phyloP scores from a whole-genome alignment of 2,329 filamentous ascomycete species.

The Drechmeria coniospora region DNA sequence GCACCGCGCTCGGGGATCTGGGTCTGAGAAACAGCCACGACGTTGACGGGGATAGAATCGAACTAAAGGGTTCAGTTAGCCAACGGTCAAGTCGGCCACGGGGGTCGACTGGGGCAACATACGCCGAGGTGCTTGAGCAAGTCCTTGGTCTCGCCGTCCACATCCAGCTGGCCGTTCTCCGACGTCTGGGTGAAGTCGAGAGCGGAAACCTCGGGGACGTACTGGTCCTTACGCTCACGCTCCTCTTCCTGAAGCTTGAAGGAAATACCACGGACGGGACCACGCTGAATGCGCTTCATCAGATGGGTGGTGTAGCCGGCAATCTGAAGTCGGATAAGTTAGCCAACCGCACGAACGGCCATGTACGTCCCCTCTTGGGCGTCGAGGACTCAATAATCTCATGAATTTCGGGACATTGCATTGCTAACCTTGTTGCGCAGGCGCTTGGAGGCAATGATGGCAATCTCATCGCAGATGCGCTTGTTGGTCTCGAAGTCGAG shows the following conservation, averaged over 20 bases:
- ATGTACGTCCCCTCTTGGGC: no score
- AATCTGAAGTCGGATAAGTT: constrained; percentile 41
- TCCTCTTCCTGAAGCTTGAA: constrained; percentile 99
- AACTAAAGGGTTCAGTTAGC: constrained; percentile 45
- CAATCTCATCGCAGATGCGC: constrained; percentile 99
- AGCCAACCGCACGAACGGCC: constrained; percentile 7
- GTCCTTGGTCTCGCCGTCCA: constrained; percentile 97
- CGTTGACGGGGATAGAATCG: constrained; percentile 94
- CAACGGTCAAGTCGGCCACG: neutral
- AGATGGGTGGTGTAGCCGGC: constrained; percentile 96
- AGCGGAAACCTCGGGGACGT: constrained; percentile 96
- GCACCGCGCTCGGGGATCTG: constrained; percentile 67
- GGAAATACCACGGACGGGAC: constrained; percentile 98
- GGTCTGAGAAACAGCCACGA: constrained; percentile 77
- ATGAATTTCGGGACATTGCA: neutral
- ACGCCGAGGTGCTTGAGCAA: constrained; percentile 97
- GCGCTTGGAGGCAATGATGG: constrained; percentile 97
- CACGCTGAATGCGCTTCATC: constrained; percentile 99
- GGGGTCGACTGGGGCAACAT: constrained; percentile 25
- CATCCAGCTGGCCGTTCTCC: constrained; percentile 84
- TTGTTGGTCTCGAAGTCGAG: constrained; percentile 99
- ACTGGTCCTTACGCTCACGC: constrained; percentile 99
- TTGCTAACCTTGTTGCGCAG: constrained; percentile 91
- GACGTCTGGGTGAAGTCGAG: constrained; percentile 87
- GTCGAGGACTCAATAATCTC: no score